These are phyloP conservation scores for Gigaspora rosea DNA, from an alignment of 192 early-diverging fungal genomes.

Conservation along the genomic window DNA sequence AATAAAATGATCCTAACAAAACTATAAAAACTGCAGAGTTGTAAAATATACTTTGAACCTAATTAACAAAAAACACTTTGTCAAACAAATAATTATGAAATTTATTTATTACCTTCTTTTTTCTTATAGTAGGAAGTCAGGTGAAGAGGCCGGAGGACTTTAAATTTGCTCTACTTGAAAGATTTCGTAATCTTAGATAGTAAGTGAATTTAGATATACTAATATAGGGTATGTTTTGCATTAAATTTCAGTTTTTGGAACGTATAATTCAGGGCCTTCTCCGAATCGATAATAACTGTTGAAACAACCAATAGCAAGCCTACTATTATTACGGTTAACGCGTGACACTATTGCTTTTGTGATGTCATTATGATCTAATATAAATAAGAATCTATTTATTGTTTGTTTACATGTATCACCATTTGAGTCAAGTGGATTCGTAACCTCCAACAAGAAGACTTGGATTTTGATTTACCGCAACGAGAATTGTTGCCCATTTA, in stretches of 20 bases:
- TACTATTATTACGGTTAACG: neutral
- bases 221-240: neutral
- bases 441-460: conserved; percentile 6
- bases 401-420: neutral
- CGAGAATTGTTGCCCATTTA: neutral
- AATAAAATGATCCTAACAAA: too few relatives aligned
- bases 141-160: too few relatives aligned
- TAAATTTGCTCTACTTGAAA: neutral
- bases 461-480: neutral
- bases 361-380: neutral
- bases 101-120: too few relatives aligned
- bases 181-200: neutral
- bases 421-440: neutral
- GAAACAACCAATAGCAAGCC: neutral
- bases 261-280: neutral
- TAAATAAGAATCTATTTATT: neutral
- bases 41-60: too few relatives aligned
- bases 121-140: too few relatives aligned
- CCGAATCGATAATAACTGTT: neutral
- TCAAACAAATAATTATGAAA: too few relatives aligned
- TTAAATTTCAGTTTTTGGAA: neutral
- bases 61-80: too few relatives aligned
- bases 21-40: too few relatives aligned
- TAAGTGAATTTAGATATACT: neutral
- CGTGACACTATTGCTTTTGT: neutral